Evolutionary conservation across 768 basidiomycete genomes (phyloP).

Genomic region (Cyclocybe cylindracea): DNA sequence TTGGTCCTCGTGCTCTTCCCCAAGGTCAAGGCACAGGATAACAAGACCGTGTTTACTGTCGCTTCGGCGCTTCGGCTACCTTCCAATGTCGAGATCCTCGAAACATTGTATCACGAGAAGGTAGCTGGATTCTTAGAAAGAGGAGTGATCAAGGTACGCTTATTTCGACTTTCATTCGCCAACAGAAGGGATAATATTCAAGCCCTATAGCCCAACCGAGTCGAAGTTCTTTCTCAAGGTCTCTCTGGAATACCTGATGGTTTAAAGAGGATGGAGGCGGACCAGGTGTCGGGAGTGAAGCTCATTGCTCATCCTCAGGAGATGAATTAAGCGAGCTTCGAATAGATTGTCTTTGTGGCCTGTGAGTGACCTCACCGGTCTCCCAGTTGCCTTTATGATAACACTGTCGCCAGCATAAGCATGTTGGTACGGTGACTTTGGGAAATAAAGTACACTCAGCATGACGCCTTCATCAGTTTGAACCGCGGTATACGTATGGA

Average conservation of each 20-base stretch:
- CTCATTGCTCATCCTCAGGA: constrained; percentile 45
- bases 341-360: no score
- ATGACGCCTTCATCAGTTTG: no score
- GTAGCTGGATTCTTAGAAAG: constrained; percentile 13
- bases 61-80: constrained; percentile 5
- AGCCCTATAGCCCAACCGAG: constrained; percentile 41
- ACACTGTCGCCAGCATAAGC: no score
- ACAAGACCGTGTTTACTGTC: constrained; percentile 2
- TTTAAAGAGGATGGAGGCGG: constrained; percentile 39
- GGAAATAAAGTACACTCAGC: no score
- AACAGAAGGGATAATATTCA: neutral
- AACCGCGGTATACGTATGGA: no score
- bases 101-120: constrained; percentile 14
- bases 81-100: constrained; percentile 11
- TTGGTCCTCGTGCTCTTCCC: constrained; percentile 33
- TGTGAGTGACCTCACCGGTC: no score
- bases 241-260: constrained; percentile 36
- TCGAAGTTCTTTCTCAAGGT: constrained; percentile 42
- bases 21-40: neutral
- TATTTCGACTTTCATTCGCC: no score
- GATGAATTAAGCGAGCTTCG: constrained; percentile 15
- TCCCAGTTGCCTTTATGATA: no score
- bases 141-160: constrained; percentile 19
- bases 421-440: no score
- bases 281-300: constrained; percentile 45